Percentiles rank a stretch among this genome's conserved stretches.
Evolutionary conservation across 306 rosid genomes (phyloP).

Genomic region (Boehmeria nivea): DNA sequence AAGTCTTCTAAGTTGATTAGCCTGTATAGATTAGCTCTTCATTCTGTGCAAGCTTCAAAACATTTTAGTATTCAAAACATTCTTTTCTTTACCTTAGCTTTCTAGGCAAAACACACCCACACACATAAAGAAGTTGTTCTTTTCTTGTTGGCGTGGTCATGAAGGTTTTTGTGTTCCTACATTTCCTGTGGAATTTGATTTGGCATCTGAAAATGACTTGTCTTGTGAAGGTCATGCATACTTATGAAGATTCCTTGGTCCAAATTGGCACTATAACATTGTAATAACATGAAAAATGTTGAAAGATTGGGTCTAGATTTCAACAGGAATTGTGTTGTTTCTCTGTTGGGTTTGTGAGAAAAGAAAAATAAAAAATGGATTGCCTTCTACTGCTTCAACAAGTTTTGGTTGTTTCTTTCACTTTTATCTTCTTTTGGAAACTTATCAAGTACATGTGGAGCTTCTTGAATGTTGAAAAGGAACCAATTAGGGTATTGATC

Average conservation of each 20-base stretch:
- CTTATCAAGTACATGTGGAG: slow-evolving; percentile 57
- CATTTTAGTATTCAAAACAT: not conserved
- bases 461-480: slow-evolving; percentile 52
- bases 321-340: slow-evolving; percentile 13
- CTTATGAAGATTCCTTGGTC: slow-evolving; percentile 25
- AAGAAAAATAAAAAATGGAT: slow-evolving; percentile 18
- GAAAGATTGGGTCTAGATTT: slow-evolving; percentile 15
- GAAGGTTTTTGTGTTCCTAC: slow-evolving; percentile 15
- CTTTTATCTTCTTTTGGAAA: slow-evolving; percentile 56
- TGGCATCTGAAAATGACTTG: slow-evolving; percentile 48
- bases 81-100: slow-evolving; percentile 2
- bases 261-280: not conserved
- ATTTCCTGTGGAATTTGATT: slow-evolving; percentile 38
- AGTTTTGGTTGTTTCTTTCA: slow-evolving; percentile 37
- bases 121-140: slow-evolving; percentile 8
- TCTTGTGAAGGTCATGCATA: slow-evolving; percentile 14
- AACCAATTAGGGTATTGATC: slow-evolving; percentile 65
- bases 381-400: slow-evolving; percentile 33
- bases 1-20: too few relatives aligned
- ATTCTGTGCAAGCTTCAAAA: not conserved
- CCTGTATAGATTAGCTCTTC: not conserved
- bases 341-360: slow-evolving; percentile 17
- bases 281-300: not conserved
- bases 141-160: slow-evolving; percentile 31
- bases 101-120: slow-evolving; percentile 1